Evolutionary conservation across 106 monocot genomes (phyloP).

Genomic region (Narthecium ossifragum): DNA sequence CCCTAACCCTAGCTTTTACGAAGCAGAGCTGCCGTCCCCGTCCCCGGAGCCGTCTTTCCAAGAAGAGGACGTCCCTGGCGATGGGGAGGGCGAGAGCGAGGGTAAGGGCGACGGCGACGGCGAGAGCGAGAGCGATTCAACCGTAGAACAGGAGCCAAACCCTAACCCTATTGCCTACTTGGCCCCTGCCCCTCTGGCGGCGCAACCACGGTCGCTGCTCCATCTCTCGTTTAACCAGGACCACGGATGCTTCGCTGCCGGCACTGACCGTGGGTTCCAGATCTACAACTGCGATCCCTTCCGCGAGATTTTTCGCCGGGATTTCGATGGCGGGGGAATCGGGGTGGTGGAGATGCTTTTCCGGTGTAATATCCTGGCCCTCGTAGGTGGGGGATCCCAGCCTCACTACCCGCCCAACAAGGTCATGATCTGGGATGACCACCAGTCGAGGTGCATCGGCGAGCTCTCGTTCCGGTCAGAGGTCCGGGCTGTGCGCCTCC

Average conservation of each 20-base stretch:
- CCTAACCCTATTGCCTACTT: neutral
- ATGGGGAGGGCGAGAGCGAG: neutral
- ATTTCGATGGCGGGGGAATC: slow-evolving; percentile 72
- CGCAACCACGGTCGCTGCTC: slow-evolving; percentile 37
- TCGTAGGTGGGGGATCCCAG: slow-evolving; percentile 83
- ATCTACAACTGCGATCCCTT: slow-evolving; percentile 99
- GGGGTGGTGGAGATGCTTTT: slow-evolving; percentile 95
- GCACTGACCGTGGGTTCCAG: slow-evolving; percentile 75
- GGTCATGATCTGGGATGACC: slow-evolving; percentile 99
- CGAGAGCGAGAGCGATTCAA: too few relatives aligned
- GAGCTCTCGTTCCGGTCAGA: slow-evolving; percentile 95
- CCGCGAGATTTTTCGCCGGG: slow-evolving; percentile 92
- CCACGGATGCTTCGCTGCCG: slow-evolving; percentile 87
- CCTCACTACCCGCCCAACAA: slow-evolving; percentile 80
- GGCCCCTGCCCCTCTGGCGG: neutral
- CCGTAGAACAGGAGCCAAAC: neutral
- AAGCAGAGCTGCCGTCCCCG: neutral
- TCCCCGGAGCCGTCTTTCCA: neutral
- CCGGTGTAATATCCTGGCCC: slow-evolving; percentile 91
- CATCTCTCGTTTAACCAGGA: slow-evolving; percentile 98
- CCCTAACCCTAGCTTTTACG: slow-evolving; percentile 13
- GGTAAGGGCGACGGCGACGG: neutral
- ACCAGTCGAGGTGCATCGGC: slow-evolving; percentile 96
- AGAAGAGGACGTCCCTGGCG: slow-evolving; percentile 5
- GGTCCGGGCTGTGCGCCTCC: slow-evolving; percentile 80